Base-by-base conservation (phyloP, 257 asterid genomes). In the Fraxinus quadrangulata region DNA sequence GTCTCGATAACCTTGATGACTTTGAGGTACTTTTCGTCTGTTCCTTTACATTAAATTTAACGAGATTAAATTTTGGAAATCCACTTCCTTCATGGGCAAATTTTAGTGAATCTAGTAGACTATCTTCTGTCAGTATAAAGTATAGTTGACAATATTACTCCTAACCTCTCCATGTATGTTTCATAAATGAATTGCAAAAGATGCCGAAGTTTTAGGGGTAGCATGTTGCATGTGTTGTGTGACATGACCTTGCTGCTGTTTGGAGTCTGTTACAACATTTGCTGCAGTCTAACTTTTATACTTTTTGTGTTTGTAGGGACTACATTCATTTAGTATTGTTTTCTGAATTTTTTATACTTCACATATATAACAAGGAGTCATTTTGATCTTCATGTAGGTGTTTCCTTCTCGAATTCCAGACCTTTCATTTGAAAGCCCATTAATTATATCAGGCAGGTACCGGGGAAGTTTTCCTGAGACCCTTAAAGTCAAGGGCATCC, bases 401-500 rank as follows among this genome's bases (percentile, higher is more conserved):
- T 90, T 85, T 83, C 98, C 98, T 65, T 81, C 90, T 80, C 90
- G 80, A 88, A 83, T 90, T 76, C 97, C 96, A 28, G 99, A 96
- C 81, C 86, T 96, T 80, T 96, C 97, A 31, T 89, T 90, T 30
- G 91, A 81, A 78, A 80, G 95, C 81, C 96, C 94, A 76, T 83
- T 92, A 90, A 84, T 96, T 77, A 69, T 96, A 83, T 88, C 94
- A 24, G 98, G 98, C 80, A 89, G 98, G 84, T 96, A 92, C 82
- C 89, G 73, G 3, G 99, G 99, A 75, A 78, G 73, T 19, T 96
- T 96, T 78, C 98, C 98, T 1, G 83, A 83, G 56, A 84, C 73
- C 80, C 88, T 96, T 47, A 83, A 81, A 78, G 86, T 87, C 68
- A 87, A 82, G 73, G 98, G 97, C 75, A 67, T 79, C 76, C 89